These are phyloP conservation scores for Phyllosticta capitalensis DNA, from an alignment of 2,329 filamentous ascomycete genomes.

Conservation along the genomic window DNA sequence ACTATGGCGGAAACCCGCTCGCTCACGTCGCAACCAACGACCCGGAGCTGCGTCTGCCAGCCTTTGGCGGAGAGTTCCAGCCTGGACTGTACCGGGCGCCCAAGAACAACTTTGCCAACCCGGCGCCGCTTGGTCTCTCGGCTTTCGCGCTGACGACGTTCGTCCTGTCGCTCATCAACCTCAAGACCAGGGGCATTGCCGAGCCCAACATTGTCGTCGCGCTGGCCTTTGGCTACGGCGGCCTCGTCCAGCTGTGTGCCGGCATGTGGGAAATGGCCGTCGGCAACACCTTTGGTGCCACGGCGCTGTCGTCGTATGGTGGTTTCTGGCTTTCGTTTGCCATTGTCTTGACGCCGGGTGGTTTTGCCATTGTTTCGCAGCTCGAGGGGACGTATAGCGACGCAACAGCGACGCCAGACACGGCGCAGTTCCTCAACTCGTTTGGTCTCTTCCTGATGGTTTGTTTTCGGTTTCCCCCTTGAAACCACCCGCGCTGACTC, in stretches of 20 bases:
- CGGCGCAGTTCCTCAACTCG: constrained; percentile 40
- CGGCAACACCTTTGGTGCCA: constrained; percentile 49
- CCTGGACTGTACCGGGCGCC: constrained; percentile 41
- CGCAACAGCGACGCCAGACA: constrained; percentile 37
- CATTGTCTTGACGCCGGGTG: constrained; percentile 43
- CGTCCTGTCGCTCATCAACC: constrained; percentile 37
- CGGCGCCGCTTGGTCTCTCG: constrained; percentile 46
- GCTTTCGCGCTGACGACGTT: constrained; percentile 54
- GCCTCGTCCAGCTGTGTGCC: constrained; percentile 33
- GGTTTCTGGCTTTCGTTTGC: constrained; percentile 48
- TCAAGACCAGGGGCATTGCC: constrained; percentile 25
- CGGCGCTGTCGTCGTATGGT: constrained; percentile 46
- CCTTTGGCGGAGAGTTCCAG: constrained; percentile 45
- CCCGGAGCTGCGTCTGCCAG: constrained; percentile 34
- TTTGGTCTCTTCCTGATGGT: constrained; percentile 50
- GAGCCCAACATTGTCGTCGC: constrained; percentile 33
- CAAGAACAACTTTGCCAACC: constrained; percentile 40
- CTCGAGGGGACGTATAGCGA: constrained; percentile 23
- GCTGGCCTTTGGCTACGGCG: constrained; percentile 32
- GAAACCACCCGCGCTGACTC: too few species aligned
- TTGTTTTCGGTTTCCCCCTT: background rate
- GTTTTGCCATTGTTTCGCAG: constrained; percentile 34
- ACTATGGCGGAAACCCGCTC: constrained; percentile 44
- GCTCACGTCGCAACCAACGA: constrained; percentile 42
- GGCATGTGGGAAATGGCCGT: constrained; percentile 41